Evolutionary conservation across 2,329 filamentous ascomycete genomes (phyloP), one percentile per base, ranked within the genome.

Genomic region (Venturia aucupariae): DNA sequence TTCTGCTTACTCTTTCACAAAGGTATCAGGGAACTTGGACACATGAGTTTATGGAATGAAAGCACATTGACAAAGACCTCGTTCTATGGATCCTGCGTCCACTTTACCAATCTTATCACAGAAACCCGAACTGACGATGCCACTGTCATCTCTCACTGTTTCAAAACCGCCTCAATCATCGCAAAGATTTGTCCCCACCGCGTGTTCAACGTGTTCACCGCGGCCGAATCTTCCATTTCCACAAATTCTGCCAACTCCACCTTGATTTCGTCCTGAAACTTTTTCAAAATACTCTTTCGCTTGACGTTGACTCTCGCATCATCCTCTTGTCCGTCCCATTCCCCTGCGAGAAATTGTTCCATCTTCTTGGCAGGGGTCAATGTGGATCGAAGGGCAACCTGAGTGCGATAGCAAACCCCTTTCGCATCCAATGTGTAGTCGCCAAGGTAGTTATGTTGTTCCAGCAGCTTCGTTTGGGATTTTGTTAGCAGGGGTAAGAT

Each of bases 361-460:
- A 60, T 61, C 11, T 27, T 54, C 17, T 24, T 61, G 2, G 54
- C 24, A 3, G 54, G n/a, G 11, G 61, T 54, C 13, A 64, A 19
- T 7, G 27, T 59, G 17, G 38, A 48, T 1, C 42, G 60, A 22
- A 65, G 60, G 5, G 62, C 62, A 8, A 63, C 55, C n/a, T 65
- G 65, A 5, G 65, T 64, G 17, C 65, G 48, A 35, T 60, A 65
- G 62, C 65, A 66, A 10, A 66, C 24, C 19, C 46, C 60, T 13
- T 24, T 8, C 4, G 24, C 4, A 24, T 59, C 48, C 10, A 65
- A 24, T 1, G 24, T 38, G 32, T 66, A 66, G 15, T 75, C 75
- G 6, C 70, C 77, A 5, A 78, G 71, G 55, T 76, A 81, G 0
- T 76, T 75, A 30, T 77, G 73, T 48, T 78, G 76, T 61, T 76